Evolutionary conservation across 1,139 yeast species (phyloP), one percentile per base, ranked within the genome.

Genomic region (Groenewaldozyma auringiensis): DNA sequence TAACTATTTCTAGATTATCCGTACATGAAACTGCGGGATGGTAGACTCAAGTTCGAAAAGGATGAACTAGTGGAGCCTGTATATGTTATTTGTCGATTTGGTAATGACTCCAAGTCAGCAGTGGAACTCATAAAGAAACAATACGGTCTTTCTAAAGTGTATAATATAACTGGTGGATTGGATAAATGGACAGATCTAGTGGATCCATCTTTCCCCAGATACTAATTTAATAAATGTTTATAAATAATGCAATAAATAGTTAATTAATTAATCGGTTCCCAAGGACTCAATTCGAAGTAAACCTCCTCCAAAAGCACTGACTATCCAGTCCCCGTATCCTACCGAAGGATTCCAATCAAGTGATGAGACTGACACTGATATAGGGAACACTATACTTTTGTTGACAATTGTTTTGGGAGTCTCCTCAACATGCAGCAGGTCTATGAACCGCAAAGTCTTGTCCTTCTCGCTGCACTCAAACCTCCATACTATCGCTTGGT

Each of bases 41-140:
- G 50, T 2, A 37, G 36, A 21, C 35, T 41, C 16, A 32, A 43
- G 14, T 21, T 48, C n/a, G 45, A 44, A 4, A n/a, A 31, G 14
- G 44, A 44, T 20, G 46, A 43, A 11, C 37, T 48, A 1, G 40
- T 40, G 3, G 53, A 50, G 22, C 62, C 62, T 0, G 51, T 68
- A 1, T 60, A 58, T 50, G 80, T 84, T 0, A 70, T 89, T 14
- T 92, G 99, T 63, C 74, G 97, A 35, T 81, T 72, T 60, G 99
- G 99, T 3, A 88, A 87, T 61, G 97, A 92, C 61, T 89, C 97
- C 0, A 92, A 86, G 57, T 64, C 79, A 17, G 95, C 95, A 0
- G 79, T 85, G 0, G 65, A 70, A 49, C 66, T 72, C 41, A 63
- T 92, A 42, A 67, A 71, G 42, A 78, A 75, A 13, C 65, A 70